These are phyloP conservation scores for Calonectria pseudoturangicola DNA, from an alignment of 2,329 filamentous ascomycete species.

Conservation along the genomic window DNA sequence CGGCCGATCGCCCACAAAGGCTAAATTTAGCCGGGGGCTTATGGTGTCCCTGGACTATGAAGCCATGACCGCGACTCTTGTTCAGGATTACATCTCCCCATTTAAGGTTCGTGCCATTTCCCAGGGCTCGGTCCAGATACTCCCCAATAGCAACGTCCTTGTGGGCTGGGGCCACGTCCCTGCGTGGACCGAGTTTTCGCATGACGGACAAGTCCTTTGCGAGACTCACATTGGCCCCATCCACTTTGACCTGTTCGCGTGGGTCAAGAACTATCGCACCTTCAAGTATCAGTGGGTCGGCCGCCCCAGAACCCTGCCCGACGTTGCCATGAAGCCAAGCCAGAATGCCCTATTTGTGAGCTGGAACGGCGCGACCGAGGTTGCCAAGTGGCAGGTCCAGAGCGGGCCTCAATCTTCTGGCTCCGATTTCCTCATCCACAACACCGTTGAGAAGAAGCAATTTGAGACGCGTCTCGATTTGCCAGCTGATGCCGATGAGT, in stretches of 20 bases:
- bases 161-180: conserved; percentile 75
- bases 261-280: conserved; percentile 72
- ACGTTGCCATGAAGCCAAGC: conserved; percentile 49
- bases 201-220: conserved; percentile 70
- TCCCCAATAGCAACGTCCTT: conserved; percentile 71
- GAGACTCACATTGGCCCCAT: conserved; percentile 68
- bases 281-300: conserved; percentile 73
- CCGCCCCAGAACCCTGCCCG: conserved; percentile 58
- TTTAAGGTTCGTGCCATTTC: conserved; percentile 64
- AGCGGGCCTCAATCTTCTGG: conserved; percentile 40
- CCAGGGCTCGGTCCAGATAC: conserved; percentile 69
- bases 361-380: conserved; percentile 72
- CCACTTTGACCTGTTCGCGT: conserved; percentile 56
- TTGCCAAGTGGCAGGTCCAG: conserved; percentile 63
- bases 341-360: conserved; percentile 66
- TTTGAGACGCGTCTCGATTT: conserved; percentile 51
- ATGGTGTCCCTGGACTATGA: conserved; percentile 52
- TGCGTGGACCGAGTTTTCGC: conserved; percentile 67
- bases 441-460: conserved; percentile 37
- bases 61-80: conserved; percentile 54
- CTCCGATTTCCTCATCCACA: conserved; percentile 41
- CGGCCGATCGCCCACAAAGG: conserved; percentile 37
- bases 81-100: conserved; percentile 66
- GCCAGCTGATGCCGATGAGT: conserved; percentile 42
- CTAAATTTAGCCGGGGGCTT: conserved; percentile 50